These are phyloP conservation scores for Hygrocybe coccinea DNA, from an alignment of 768 basidiomycete species.

Conservation along the genomic window DNA sequence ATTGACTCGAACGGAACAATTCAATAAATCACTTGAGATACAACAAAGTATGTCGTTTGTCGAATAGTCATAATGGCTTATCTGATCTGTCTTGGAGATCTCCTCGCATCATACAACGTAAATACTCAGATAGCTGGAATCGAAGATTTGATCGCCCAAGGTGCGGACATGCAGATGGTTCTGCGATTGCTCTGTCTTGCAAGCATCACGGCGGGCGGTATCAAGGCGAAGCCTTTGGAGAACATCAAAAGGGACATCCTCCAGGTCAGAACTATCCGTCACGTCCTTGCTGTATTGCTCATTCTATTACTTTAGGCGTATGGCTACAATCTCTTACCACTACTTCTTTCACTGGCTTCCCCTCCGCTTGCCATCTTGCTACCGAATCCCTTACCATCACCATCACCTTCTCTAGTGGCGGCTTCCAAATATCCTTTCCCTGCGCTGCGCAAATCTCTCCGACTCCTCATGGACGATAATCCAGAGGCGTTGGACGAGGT, in stretches of 20 bases:
- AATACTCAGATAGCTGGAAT: conserved; percentile 76
- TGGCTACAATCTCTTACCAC: conserved; percentile 66
- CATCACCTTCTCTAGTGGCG: conserved; percentile 36
- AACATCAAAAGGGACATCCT: conserved; percentile 87
- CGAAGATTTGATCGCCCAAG: conserved; percentile 86
- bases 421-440: conserved; percentile 66
- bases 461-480: conserved; percentile 87
- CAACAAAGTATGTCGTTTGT: conserved; percentile 72
- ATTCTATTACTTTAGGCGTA: conserved; percentile 52
- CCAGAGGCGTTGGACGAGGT: conserved; percentile 71
- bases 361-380: conserved; percentile 65
- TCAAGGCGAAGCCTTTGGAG: conserved; percentile 83
- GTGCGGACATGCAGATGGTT: conserved; percentile 74
- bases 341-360: conserved; percentile 59
- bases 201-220: conserved; percentile 76
- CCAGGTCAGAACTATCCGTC: conserved; percentile 45
- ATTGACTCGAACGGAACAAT: conserved; percentile 77
- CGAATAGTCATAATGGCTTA: neutral
- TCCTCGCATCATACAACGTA: conserved; percentile 90
- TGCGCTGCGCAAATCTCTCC: conserved; percentile 72
- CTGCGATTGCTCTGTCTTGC: conserved; percentile 81
- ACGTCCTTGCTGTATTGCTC: conserved; percentile 18
- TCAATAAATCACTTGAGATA: conserved; percentile 89
- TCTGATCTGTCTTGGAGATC: conserved; percentile 46
- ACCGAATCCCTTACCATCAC: conserved; percentile 61